Base-by-base conservation (phyloP, 306 rosid genomes). In the Medicago lupulina region DNA sequence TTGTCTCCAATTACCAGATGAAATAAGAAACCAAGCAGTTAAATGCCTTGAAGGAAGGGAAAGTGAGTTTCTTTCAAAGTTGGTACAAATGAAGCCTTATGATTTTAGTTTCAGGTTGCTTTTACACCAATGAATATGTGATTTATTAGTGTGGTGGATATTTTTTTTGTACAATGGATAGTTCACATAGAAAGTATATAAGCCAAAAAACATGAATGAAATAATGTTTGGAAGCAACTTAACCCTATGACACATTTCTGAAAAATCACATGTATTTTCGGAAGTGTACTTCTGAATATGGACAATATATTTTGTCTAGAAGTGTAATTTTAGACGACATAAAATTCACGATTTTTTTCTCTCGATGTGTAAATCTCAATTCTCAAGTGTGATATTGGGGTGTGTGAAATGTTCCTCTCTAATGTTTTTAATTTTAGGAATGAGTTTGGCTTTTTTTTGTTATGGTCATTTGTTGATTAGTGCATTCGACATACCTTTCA, bases 71-170 rank as follows among this genome's bases (percentile, higher is more conserved):
- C 58, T 90, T 19, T 86, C 96, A 70, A 88, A 92, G 21, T 8
- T 84, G 44, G 86, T 90, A 39, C 96, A 95, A 83, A 82, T 92
- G 71, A 83, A 60, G 90, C 93, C 97, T 0, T 95, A 92, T 77
- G 96, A 95, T 75, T 95, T 95, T 87, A 86, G 87, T 76, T 95
- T 95, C 84, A 86, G 98, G 83, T 82, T 92, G 82, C 96, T 95
- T 69, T 64, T 95, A 73, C 91, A 78, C 43, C 74, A 76, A 7
- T 82, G 44, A 77, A 13, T 70, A 31, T 73, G 71, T 83, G 72
- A 38, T 21, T 74, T 57, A 44, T 31, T 66, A 75, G 73, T 83
- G 51, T 49, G 79, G 76, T 78, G 80, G 79, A 43, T 9, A 18
- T 9, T 65, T 65, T 59, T 60, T 64, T 17, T 36, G 28, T 64